These are phyloP conservation scores for Juncus inflexus DNA, from an alignment of 176 grass and related monocot genomes.

Conservation along the genomic window DNA sequence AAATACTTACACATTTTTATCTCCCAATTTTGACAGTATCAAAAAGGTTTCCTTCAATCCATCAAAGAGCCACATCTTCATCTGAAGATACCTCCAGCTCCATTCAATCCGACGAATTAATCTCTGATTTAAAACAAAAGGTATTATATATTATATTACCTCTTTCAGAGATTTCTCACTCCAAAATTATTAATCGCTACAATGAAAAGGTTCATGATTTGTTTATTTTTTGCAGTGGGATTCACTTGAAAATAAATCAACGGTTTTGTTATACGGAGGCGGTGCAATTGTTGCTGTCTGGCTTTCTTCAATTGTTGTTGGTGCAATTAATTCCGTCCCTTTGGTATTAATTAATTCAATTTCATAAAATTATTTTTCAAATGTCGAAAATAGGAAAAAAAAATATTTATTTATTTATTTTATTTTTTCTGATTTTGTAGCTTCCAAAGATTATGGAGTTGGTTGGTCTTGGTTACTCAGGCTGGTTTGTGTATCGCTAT, in stretches of 20 bases:
- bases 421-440: constrained; percentile 28
- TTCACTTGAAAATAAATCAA: constrained; percentile 66
- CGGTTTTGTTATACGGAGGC: constrained; percentile 45
- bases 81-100: constrained; percentile 46
- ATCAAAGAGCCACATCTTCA: constrained; percentile 36
- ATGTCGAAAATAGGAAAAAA: neutral
- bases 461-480: constrained; percentile 53
- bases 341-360: constrained; percentile 37
- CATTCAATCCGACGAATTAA: constrained; percentile 26
- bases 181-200: neutral
- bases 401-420: neutral
- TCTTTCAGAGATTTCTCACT: neutral
- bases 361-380: neutral
- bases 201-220: neutral
- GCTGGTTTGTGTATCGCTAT: constrained; percentile 78
- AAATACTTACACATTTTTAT: constrained; percentile 7
- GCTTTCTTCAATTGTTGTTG: constrained; percentile 55
- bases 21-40: constrained; percentile 34
- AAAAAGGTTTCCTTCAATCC: constrained; percentile 39
- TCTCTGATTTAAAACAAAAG: constrained; percentile 48
- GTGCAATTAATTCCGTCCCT: constrained; percentile 52
- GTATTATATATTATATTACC: constrained; percentile 25
- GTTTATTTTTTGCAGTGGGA: constrained; percentile 49
- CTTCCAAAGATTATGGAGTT: constrained; percentile 66
- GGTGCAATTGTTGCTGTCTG: constrained; percentile 54